phyloP scores from a whole-genome alignment of 225 moss, liverwort and hornwort species.

The Straminergon stramineum region DNA sequence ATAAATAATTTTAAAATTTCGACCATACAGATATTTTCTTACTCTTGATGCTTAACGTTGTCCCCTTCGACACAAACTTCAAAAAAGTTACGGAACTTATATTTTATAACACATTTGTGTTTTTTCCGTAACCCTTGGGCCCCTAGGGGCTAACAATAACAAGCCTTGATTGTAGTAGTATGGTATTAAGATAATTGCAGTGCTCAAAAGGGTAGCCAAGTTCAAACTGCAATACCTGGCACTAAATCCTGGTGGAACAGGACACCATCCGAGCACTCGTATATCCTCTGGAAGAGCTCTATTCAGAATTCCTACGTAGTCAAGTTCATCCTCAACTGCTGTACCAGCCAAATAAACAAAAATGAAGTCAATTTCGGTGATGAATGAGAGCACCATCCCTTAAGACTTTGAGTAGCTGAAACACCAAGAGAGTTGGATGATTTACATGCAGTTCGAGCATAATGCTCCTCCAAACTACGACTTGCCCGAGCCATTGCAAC shows the following conservation, averaged over 20 bases:
- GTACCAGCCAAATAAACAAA: background rate
- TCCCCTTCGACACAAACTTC: background rate
- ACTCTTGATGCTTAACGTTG: background rate
- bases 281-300: constrained; percentile 85
- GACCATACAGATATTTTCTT: background rate
- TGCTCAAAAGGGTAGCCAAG: background rate
- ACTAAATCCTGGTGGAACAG: constrained; percentile 77
- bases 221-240: constrained; percentile 43
- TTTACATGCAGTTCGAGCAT: constrained; percentile 52
- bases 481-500: constrained; percentile 80
- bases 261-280: constrained; percentile 91
- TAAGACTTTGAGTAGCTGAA: background rate
- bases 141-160: background rate
- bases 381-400: background rate
- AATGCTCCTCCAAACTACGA: constrained; percentile 50
- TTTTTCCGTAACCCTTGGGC: background rate
- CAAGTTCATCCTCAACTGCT: constrained; percentile 65
- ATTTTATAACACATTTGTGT: background rate
- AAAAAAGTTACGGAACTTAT: background rate
- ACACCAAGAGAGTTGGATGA: background rate
- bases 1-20: background rate
- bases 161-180: background rate
- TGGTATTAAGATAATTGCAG: background rate
- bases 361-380: background rate
- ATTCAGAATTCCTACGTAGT: constrained; percentile 84